Base-by-base conservation (phyloP, 768 basidiomycete species). In the Lyophyllum semitale region DNA sequence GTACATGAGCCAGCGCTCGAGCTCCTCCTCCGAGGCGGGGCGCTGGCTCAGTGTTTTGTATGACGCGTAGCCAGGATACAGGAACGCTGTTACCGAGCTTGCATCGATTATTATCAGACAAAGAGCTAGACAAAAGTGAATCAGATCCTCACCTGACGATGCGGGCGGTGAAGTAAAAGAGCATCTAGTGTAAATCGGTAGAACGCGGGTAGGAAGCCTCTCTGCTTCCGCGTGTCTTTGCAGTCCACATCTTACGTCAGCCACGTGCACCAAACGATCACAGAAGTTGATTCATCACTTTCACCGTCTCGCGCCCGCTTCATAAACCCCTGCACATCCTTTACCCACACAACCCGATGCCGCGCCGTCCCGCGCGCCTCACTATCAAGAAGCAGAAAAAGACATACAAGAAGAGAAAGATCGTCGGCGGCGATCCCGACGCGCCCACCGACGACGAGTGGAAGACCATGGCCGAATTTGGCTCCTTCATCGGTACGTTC, bases 1-100 rank as follows among this genome's bases (percentile, higher is more conserved):
- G 64, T 97, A 98, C 91, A 94, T 95, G 51, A 98, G 80, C 94
- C 95, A 97, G 72, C 93, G 78, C 68, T 97, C 95, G 8, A 95
- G 77, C 42, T 93, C 92, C 48, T 79, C 82, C 63, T 93, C 91
- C 0, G 87, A 88, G 1, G 91, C 90, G 18, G 91, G 91, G n/a
- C 92, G 80, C 62, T 89, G 85, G 33, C 89, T 89, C 29, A 98
- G 82, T 0, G 91, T 86, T 77, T 98, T 98, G 77, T 95, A 98
- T n/a, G 93, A 95, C 27, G 93, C 91, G 73, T 98, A 98, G 22
- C 89, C 91, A 0, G 95, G 95, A 69, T 98, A 96, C 37, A 95
- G 81, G 71, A 93, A 95, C 18, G 88, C 91, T 5, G 77, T 78
- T 32, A 82, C 71, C n/a, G 88, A 87, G 68, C 89, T 91, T 59